Evolutionary conservation across 495 filamentous ascomycete species (phyloP).

Genomic region (Wilcoxina mikolae): DNA sequence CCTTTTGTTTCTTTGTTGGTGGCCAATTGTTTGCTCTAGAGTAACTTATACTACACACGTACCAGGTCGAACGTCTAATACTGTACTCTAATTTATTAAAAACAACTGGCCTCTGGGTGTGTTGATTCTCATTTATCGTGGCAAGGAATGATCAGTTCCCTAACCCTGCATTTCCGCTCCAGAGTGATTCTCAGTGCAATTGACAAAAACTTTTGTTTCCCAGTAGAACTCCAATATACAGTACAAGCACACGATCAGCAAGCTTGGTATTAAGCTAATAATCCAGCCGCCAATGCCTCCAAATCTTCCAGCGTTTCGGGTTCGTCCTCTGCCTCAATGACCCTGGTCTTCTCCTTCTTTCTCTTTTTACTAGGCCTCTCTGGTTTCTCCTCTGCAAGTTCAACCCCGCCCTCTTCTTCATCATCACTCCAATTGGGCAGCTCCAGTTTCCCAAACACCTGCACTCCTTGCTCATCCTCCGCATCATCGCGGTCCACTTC

Average conservation of each 20-base stretch:
- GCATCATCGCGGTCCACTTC: slow-evolving; percentile 30
- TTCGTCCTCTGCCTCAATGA: slow-evolving; percentile 44
- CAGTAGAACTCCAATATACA: too few species aligned
- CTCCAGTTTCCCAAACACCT: slow-evolving; percentile 30
- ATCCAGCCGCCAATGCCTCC: slow-evolving; percentile 69
- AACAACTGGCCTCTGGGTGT: too few species aligned
- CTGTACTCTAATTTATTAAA: too few species aligned
- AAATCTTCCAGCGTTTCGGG: slow-evolving; percentile 80
- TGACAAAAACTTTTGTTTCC: too few species aligned
- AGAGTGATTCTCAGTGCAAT: too few species aligned
- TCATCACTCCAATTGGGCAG: slow-evolving; percentile 24
- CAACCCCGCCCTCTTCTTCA: slow-evolving; percentile 28
- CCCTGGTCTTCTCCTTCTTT: slow-evolving; percentile 35
- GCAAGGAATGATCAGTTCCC: too few species aligned
- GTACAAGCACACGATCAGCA: too few species aligned
- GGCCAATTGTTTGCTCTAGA: background rate
- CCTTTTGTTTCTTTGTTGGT: background rate
- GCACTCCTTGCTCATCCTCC: slow-evolving; percentile 25
- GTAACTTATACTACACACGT: too few species aligned
- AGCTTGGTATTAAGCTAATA: slow-evolving; percentile 58
- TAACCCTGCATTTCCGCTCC: too few species aligned
- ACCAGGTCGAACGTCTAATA: too few species aligned
- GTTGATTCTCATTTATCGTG: too few species aligned
- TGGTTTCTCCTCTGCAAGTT: slow-evolving; percentile 14
- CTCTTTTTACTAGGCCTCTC: slow-evolving; percentile 29